Percentiles rank a stretch among this genome's conserved stretches.
These are phyloP conservation scores for Celoporthe dispersa DNA, from an alignment of 2,329 filamentous ascomycete species.

Conservation along the genomic window DNA sequence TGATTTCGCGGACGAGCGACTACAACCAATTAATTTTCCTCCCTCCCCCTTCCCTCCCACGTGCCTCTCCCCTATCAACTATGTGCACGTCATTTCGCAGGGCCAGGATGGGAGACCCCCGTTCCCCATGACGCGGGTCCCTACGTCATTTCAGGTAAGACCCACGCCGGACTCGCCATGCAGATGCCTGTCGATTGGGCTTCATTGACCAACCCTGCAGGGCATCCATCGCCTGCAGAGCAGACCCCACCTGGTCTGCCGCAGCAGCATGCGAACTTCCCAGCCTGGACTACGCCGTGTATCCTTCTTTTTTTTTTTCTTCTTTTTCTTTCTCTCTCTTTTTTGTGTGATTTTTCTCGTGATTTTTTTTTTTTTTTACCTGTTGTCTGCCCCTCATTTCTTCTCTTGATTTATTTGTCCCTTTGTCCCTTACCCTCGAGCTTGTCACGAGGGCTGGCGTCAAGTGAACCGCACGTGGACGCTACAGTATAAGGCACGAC, in stretches of 20 bases:
- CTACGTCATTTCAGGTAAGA: conserved; percentile 12
- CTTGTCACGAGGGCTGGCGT: background rate
- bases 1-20: background rate
- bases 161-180: background rate
- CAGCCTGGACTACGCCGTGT: background rate
- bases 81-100: conserved; percentile 9
- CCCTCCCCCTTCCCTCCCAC: background rate
- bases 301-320: background rate
- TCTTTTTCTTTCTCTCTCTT: background rate
- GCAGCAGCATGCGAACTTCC: background rate
- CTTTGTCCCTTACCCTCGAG: too few relatives aligned
- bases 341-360: background rate
- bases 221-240: background rate
- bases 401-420: too few relatives aligned
- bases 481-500: background rate
- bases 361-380: too few relatives aligned
- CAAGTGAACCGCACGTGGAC: background rate
- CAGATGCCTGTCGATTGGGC: background rate
- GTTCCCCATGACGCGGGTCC: conserved; percentile 14
- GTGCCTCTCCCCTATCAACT: background rate
- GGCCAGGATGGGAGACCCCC: background rate
- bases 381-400: too few relatives aligned
- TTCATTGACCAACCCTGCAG: background rate
- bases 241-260: conserved; percentile 1
- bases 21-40: background rate